These are phyloP conservation scores for Aegilops bicornis DNA, from an alignment of 176 grass and related monocot genomes.

Conservation along the genomic window DNA sequence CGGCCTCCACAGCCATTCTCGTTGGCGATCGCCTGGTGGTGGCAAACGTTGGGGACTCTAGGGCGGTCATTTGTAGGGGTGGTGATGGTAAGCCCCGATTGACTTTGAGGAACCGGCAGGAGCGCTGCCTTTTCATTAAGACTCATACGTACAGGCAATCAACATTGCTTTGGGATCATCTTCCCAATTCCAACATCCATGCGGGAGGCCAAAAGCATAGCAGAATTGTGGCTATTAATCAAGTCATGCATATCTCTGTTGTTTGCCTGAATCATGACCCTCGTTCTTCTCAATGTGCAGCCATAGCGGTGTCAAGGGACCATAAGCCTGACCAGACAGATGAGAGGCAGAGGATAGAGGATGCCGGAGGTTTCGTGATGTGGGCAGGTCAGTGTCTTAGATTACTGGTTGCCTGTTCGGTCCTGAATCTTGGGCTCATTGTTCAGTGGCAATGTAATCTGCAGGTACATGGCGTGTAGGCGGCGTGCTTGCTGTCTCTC, in stretches of 20 bases:
- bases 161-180: background rate
- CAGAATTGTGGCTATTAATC: too few relatives aligned
- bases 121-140: too few relatives aligned
- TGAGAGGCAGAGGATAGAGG: conserved; percentile 80
- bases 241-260: background rate
- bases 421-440: background rate
- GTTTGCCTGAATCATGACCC: too few relatives aligned
- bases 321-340: conserved; percentile 87
- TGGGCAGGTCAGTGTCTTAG: conserved; percentile 48
- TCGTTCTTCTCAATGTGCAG: conserved; percentile 3
- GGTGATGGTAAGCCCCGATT: conserved; percentile 56
- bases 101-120: too few relatives aligned
- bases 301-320: conserved; percentile 79
- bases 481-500: conserved; percentile 85
- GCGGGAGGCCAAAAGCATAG: too few relatives aligned
- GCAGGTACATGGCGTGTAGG: conserved; percentile 88
- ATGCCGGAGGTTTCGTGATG: conserved; percentile 92
- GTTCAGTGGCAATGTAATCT: background rate
- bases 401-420: too few relatives aligned
- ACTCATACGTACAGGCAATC: too few relatives aligned
- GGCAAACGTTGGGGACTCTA: conserved; percentile 90
- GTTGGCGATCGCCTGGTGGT: conserved; percentile 75
- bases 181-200: too few relatives aligned
- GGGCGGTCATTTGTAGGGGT: conserved; percentile 84
- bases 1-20: conserved; percentile 81